Conservation (phyloP, 2,329 filamentous ascomycete species). For the Cadophora gregata region DNA sequence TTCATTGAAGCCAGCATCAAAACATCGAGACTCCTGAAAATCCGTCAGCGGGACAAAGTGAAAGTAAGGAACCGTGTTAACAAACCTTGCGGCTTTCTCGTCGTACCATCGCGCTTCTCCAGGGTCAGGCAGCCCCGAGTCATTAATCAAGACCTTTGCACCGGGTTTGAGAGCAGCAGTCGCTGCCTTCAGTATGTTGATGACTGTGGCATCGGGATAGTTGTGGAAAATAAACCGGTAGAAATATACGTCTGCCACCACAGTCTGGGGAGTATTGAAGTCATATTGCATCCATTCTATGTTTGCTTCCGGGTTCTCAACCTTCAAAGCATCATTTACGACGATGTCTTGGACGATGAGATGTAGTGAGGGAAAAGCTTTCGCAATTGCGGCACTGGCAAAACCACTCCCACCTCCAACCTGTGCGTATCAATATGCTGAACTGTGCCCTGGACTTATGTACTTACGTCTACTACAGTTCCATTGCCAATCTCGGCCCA, state of each 20-base stretch:
- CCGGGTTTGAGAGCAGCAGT: not conserved
- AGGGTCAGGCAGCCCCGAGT: not conserved
- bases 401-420: slow-evolving; percentile 7
- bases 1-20: slow-evolving; percentile 22
- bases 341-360: slow-evolving; percentile 7
- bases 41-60: not conserved
- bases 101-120: slow-evolving; percentile 1
- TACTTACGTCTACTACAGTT: slow-evolving; percentile 26
- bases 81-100: not conserved
- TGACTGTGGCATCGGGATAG: slow-evolving; percentile 1
- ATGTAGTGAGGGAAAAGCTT: not conserved
- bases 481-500: slow-evolving; percentile 22
- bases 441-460: no score
- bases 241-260: slow-evolving; percentile 6
- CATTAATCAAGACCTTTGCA: slow-evolving; percentile 11
- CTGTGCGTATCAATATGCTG: not conserved
- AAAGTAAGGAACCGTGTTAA: not conserved
- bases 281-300: slow-evolving; percentile 10
- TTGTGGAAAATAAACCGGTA: slow-evolving; percentile 3
- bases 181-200: slow-evolving; percentile 10
- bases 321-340: not conserved
- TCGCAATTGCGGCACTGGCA: slow-evolving; percentile 7
- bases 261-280: slow-evolving; percentile 5
- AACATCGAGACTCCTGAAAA: not conserved
- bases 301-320: slow-evolving; percentile 2